Evolutionary conservation across 2,329 filamentous ascomycete genomes (phyloP).

Genomic region (Magnaporthales sp.): DNA sequence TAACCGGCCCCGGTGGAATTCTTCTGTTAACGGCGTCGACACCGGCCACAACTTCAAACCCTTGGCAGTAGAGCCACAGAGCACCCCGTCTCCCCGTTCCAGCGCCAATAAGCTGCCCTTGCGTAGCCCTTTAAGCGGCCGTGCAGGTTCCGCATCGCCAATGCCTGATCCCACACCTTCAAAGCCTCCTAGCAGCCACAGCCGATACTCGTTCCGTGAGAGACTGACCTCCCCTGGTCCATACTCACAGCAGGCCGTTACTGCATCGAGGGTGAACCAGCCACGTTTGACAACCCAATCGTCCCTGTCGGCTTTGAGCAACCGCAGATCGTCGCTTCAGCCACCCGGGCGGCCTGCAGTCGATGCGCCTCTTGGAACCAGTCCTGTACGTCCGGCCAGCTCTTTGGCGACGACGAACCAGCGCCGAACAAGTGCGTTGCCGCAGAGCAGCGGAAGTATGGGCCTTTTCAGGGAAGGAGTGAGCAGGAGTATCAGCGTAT

Average conservation of each 20-base stretch:
- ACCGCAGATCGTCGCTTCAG: conserved; percentile 45
- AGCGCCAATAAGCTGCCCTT: conserved; percentile 41
- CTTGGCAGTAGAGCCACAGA: conserved; percentile 39
- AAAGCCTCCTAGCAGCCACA: conserved; percentile 26
- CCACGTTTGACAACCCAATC: conserved; percentile 33
- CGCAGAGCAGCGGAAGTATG: conserved; percentile 30
- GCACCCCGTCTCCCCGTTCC: conserved; percentile 45
- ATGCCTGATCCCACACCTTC: conserved; percentile 35
- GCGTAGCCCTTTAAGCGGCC: conserved; percentile 34
- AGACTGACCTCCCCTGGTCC: conserved; percentile 40
- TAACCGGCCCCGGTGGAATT: conserved; percentile 65
- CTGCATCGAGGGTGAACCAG: conserved; percentile 26
- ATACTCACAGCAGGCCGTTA: conserved; percentile 28
- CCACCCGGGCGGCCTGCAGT: conserved; percentile 27
- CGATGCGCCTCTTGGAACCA: conserved; percentile 14
- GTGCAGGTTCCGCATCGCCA: conserved; percentile 39
- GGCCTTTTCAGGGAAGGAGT: conserved; percentile 5
- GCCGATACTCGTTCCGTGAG: conserved; percentile 44
- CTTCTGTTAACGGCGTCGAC: conserved; percentile 54
- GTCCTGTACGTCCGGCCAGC: conserved; percentile 40
- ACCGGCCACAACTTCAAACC: conserved; percentile 63
- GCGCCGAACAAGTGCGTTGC: conserved; percentile 45
- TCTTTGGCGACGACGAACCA: conserved; percentile 37
- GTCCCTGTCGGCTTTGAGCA: conserved; percentile 33
- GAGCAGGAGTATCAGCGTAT: conserved; percentile 18